Conservation (phyloP, 805 yeast species). For the Pichia phayaonensis region DNA sequence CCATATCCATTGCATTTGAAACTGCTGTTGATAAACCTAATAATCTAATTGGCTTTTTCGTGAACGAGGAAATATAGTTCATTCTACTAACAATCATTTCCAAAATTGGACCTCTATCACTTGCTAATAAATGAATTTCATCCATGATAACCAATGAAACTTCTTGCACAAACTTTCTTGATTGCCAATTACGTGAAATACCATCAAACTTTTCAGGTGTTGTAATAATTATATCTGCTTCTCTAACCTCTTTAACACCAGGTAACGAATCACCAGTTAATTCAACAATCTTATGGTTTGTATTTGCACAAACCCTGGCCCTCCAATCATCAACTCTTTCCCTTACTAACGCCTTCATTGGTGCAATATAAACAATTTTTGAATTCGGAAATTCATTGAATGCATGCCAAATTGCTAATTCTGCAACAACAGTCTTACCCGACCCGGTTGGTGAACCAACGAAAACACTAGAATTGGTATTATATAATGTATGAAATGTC, state of each 20-base stretch:
- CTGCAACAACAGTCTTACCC: conserved; percentile 96
- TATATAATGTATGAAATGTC: conserved; percentile 85
- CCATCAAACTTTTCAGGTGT: conserved; percentile 88
- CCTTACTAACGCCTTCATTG: conserved; percentile 81
- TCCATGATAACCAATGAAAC: conserved; percentile 77
- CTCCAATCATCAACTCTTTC: conserved; percentile 83
- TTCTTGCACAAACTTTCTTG: conserved; percentile 66
- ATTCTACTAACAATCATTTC: conserved; percentile 87
- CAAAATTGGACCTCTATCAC: conserved; percentile 80
- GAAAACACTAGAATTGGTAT: conserved; percentile 70
- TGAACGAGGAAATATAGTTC: conserved; percentile 60
- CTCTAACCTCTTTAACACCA: conserved; percentile 54
- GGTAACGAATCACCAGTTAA: conserved; percentile 80
- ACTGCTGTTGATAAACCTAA: conserved; percentile 83
- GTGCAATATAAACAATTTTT: conserved; percentile 79
- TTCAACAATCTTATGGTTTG: conserved; percentile 55
- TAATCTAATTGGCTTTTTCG: conserved; percentile 53
- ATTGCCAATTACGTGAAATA: conserved; percentile 79
- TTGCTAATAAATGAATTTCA: conserved; percentile 75
- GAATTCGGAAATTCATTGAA: conserved; percentile 72
- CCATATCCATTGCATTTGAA: conserved; percentile 79
- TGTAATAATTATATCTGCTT: conserved; percentile 70
- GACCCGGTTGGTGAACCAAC: conserved; percentile 99
- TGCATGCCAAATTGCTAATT: conserved; percentile 95
- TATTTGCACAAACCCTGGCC: conserved; percentile 38